Percentiles rank a stretch among this genome's conserved stretches.
These are phyloP conservation scores for Globisporangium acanthophoron DNA, from an alignment of 352 stramenopile genomes.

Conservation along the genomic window DNA sequence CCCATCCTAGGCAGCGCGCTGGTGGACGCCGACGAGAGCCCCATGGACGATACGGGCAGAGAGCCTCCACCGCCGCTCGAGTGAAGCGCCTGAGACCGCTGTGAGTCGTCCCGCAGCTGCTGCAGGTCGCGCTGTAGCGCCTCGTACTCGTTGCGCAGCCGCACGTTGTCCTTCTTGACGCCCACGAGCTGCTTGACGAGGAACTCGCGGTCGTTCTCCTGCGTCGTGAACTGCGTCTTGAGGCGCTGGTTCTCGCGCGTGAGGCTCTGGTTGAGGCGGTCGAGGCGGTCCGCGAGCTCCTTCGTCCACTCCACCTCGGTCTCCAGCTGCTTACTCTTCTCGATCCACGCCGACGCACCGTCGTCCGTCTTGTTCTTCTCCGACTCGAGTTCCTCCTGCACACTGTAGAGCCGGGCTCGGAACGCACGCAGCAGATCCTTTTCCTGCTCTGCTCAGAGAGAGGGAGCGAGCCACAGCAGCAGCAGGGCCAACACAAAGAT, in stretches of 20 bases:
- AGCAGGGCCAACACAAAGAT: too few relatives aligned
- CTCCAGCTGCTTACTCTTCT: conserved; percentile 88
- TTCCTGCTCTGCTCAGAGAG: conserved; percentile 60
- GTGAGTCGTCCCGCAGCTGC: conserved; percentile 33
- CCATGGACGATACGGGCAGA: conserved; percentile 1
- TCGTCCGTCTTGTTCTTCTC: conserved; percentile 90
- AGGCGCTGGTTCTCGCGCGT: conserved; percentile 84
- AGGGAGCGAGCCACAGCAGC: background rate
- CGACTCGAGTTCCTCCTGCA: conserved; percentile 90
- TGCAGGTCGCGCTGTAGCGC: conserved; percentile 48
- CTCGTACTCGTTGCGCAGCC: conserved; percentile 59
- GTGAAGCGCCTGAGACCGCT: conserved; percentile 2
- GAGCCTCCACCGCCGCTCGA: background rate
- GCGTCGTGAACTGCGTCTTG: conserved; percentile 88
- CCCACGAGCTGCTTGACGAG: conserved; percentile 90
- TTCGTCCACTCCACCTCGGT: conserved; percentile 88
- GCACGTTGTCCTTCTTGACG: conserved; percentile 90
- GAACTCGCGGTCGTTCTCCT: conserved; percentile 93
- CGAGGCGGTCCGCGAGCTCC: conserved; percentile 86
- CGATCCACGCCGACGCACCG: conserved; percentile 87
- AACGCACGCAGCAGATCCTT: conserved; percentile 89
- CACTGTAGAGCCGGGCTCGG: conserved; percentile 87
- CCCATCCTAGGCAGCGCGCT: conserved; percentile 33
- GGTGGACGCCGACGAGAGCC: conserved; percentile 22
- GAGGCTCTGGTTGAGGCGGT: conserved; percentile 88